Evolutionary conservation across 2,329 filamentous ascomycete genomes (phyloP), one percentile per base, ranked within the genome.

Genomic region (Dothistroma septosporum): DNA sequence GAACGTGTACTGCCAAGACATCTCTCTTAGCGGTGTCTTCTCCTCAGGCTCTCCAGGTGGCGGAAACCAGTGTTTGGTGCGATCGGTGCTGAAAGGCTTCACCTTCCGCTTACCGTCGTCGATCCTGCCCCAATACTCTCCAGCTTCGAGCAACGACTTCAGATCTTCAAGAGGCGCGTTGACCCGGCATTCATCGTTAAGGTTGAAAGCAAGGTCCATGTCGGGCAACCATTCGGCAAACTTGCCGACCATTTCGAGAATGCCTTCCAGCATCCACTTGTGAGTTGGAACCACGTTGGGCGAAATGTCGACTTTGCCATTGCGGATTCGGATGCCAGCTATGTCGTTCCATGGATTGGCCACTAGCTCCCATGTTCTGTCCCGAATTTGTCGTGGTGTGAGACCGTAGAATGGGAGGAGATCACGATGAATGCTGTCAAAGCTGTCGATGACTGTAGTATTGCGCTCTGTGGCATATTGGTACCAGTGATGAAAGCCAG

Each of bases 141-240:
- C 61, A 24, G 37, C 7, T 16, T 70, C 63, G 16, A 70, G 75
- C 60, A 82, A 70, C 2, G 61, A 61, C 33, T 77, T 69, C 16
- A 80, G 69, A 2, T 73, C 73, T 44, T 76, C 74, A 71, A 77
- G 82, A 0, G 83, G 83, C 2, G 85, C 78, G 31, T 81, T 80
- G 11, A 86, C 80, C 11, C 84, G 79, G 52, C 79, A 79, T 66
- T 86, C 83, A 63, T 86, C 83, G 61, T 86, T 84, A n/a, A 86
- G 68, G 62, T 87, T 87, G 73, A 87, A 82, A 0, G 81, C 83
- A 41, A 87, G 70, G 66, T 86, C 84, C 84, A 87, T 87, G 61
- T 87, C 84, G 0, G 85, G 85, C 32, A 87, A 76, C 64, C 79
- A 76, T 58, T 82, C 69, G 1, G 77, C 76, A 64, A 86, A 85